Conservation (phyloP, 2,329 filamentous ascomycete species). For the Fusarium globosum region DNA sequence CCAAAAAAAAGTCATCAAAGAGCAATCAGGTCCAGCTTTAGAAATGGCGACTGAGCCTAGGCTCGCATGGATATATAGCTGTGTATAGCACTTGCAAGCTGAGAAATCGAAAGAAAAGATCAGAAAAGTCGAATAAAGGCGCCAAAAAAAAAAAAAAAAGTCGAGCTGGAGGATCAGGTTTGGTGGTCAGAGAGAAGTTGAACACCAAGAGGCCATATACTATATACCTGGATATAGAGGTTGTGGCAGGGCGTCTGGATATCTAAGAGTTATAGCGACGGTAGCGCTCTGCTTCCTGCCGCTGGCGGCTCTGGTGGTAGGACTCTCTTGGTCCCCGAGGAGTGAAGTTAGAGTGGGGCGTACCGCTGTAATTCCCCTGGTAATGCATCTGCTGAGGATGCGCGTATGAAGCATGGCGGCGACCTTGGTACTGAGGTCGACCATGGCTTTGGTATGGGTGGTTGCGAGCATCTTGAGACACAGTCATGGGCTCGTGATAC, state of each 20-base stretch:
- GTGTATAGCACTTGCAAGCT: background rate
- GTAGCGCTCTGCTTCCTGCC: constrained; percentile 9
- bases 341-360: background rate
- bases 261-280: constrained; percentile 3
- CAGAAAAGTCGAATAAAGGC: background rate
- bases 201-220: background rate
- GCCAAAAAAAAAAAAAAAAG: background rate
- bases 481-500: background rate
- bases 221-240: background rate
- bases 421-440: background rate
- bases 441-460: background rate
- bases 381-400: constrained; percentile 1
- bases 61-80: background rate
- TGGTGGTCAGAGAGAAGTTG: background rate
- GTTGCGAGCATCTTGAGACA: constrained; percentile 2
- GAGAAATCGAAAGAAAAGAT: background rate
- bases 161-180: background rate
- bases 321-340: background rate
- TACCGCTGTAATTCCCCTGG: background rate
- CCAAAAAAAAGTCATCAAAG: background rate
- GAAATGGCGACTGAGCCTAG: constrained; percentile 6
- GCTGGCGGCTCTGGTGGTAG: constrained; percentile 7
- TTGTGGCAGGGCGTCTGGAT: background rate
- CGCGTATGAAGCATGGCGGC: constrained; percentile 7
- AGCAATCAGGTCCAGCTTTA: background rate